phyloP scores from a whole-genome alignment of 768 basidiomycete species.

The Tricholoma furcatifolium region DNA sequence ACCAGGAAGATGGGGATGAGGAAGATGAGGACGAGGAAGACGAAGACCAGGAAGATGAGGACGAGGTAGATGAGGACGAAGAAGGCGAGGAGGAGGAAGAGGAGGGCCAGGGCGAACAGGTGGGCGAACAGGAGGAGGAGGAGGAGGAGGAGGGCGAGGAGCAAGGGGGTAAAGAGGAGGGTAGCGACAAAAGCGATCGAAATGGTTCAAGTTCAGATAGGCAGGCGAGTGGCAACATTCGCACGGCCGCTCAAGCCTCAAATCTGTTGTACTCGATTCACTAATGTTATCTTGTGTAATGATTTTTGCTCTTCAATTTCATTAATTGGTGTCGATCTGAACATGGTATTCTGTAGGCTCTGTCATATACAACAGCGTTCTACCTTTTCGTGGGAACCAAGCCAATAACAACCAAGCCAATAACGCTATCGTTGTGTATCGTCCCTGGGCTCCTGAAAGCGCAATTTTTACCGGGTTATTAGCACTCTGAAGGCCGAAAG shows the following conservation, averaged over 20 bases:
- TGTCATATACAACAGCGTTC: too few relatives aligned
- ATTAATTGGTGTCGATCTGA: too few relatives aligned
- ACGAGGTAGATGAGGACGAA: conserved; percentile 17
- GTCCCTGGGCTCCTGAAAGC: too few relatives aligned
- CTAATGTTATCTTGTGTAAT: too few relatives aligned
- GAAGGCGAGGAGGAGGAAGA: conserved; percentile 15
- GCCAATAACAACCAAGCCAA: too few relatives aligned
- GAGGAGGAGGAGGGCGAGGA: conserved; percentile 12
- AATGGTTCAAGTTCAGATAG: neutral
- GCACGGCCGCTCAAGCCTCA: neutral
- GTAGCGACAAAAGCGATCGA: neutral
- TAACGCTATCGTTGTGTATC: too few relatives aligned
- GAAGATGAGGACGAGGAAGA: conserved; percentile 30
- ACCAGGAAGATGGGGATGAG: conserved; percentile 24
- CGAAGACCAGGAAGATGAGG: conserved; percentile 21
- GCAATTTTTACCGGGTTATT: too few relatives aligned
- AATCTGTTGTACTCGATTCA: neutral
- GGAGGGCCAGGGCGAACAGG: conserved; percentile 7
- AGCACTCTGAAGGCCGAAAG: too few relatives aligned
- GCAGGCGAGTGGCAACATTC: neutral
- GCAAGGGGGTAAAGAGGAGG: too few relatives aligned
- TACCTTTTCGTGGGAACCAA: too few relatives aligned
- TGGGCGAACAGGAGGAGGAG: neutral
- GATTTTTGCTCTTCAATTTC: too few relatives aligned
- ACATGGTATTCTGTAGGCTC: too few relatives aligned